Base-by-base conservation (phyloP, 441 rosid genomes). In the Gossypium schwendimanii region DNA sequence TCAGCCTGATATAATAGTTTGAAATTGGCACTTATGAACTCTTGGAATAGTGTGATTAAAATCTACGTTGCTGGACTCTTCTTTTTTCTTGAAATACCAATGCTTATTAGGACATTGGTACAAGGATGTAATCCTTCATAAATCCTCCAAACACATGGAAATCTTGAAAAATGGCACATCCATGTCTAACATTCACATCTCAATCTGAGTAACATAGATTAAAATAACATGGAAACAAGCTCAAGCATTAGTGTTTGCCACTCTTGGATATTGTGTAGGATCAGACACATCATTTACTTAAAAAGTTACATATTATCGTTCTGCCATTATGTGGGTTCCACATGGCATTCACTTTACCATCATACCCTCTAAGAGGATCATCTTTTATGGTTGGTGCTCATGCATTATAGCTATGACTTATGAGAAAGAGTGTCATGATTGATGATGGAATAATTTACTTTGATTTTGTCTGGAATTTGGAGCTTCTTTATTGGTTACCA, bases 221-320 rank as follows among this genome's bases (percentile, higher is more conserved):
- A 53, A 53, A 53, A 10, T 70, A 45, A 39, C 63, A 57, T 21
- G 72, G 31, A 61, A 8, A 26, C 49, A 54, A 61, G 28, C 14
- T 28, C 60, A 67, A 28, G 53, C 41, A 12, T n/a, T 18, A 18
- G 17, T 71, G 33, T 47, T 70, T 74, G 44, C 73, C 47, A 45
- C 47, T 23, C 58, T 31, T 59, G 55, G 65, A 59, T 71, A 33
- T 26, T 59, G 44, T 45, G 17, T 41, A 59, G 57, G 66, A 63
- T 11, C 60, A 15, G 71, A 17, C 26, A 67, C 20, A 20, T 15
- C 5, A 65, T 68, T 70, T 52, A 20, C 57, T 73, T 61, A 26
- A 71, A 31, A 72, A 11, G 20, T 24, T 20, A 53, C 31, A 23
- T 33, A 53, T 47, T 20, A n/a, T 58, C 1, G 15, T 45, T 45